Evolutionary conservation across 75 land plant genomes (phyloP), one percentile per base, ranked within the genome.

Genomic region (Pinus taeda): DNA sequence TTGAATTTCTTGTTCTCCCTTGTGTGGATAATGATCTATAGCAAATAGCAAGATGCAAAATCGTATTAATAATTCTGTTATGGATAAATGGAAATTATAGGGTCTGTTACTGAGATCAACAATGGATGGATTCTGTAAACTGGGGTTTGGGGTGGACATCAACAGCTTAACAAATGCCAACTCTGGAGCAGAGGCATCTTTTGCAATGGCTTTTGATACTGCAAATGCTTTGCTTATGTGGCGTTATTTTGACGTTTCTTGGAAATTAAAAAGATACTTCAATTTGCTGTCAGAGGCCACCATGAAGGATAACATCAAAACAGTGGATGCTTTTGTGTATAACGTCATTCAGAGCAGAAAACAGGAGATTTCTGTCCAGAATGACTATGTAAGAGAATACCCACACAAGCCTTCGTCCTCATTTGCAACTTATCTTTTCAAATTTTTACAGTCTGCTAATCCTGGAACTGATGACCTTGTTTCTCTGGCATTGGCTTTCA

Each of bases 121-220:
- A 3, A 59, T 92, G 71, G 94, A 92, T 76, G 85, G 90, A 6
- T 86, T 87, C 13, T 90, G 82, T 74, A 82, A 86, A 78, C 78
- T 92, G 29, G 88, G 86, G 12, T 92, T 92, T 77, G 92, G 94
- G 36, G 73, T 86, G 66, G 89, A 92, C 14, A 66, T 90, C 39
- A 81, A 84, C 61, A 79, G 62, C 76, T 73, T 90, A 77, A 66
- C 61, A 36, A 81, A 87, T 29, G 3, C 64, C 9, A 61, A 26
- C 0, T 78, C 87, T 33, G 81, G 55, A 66, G 82, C 82, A 49
- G 81, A 81, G 73, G 76, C 79, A 14, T 13, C 58, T 21, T 85
- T 92, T 57, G 63, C 83, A 67, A 58, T 62, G 58, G 85, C 89
- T 26, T 92, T 89, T 79, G 88, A 92, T 64, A 81, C 74, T n/a